Conservation (phyloP, 441 rosid species). For the Populus hybrid region DNA sequence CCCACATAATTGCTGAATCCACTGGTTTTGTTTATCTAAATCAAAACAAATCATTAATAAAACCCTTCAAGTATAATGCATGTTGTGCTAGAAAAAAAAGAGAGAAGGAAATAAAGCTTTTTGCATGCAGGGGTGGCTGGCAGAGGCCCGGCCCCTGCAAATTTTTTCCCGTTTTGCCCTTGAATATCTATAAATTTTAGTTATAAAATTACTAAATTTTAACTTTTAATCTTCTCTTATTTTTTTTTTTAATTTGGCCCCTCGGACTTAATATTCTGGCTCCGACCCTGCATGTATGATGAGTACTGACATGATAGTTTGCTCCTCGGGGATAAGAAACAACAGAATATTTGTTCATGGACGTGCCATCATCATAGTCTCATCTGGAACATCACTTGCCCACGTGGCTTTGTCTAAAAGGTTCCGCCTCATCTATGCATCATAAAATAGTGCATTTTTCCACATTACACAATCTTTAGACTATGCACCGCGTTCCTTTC, state of each 20-base stretch:
- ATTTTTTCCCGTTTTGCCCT: too few relatives aligned
- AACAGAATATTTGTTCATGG: background rate
- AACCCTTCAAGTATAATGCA: background rate
- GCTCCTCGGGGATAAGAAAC: background rate
- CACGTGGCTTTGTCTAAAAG: conserved; percentile 20
- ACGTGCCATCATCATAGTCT: background rate
- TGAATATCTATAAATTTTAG: too few relatives aligned
- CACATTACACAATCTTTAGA: too few relatives aligned
- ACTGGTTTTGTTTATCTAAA: background rate
- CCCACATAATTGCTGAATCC: background rate
- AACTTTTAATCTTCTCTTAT: too few relatives aligned
- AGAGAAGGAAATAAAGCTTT: background rate
- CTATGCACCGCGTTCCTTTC: too few relatives aligned
- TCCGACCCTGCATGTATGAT: background rate
- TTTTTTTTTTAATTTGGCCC: too few relatives aligned
- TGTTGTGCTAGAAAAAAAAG: background rate
- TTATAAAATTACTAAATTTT: too few relatives aligned
- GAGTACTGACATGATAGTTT: background rate
- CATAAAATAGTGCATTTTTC: background rate
- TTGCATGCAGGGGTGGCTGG: too few relatives aligned
- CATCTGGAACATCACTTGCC: conserved; percentile 13
- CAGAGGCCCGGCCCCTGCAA: too few relatives aligned
- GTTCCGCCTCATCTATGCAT: conserved; percentile 1
- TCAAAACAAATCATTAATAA: background rate
- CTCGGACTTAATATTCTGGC: too few relatives aligned